Evolutionary conservation across 345 rosid genomes (phyloP), one percentile per base, ranked within the genome.

Genomic region (Zanthoxylum bungeanum): DNA sequence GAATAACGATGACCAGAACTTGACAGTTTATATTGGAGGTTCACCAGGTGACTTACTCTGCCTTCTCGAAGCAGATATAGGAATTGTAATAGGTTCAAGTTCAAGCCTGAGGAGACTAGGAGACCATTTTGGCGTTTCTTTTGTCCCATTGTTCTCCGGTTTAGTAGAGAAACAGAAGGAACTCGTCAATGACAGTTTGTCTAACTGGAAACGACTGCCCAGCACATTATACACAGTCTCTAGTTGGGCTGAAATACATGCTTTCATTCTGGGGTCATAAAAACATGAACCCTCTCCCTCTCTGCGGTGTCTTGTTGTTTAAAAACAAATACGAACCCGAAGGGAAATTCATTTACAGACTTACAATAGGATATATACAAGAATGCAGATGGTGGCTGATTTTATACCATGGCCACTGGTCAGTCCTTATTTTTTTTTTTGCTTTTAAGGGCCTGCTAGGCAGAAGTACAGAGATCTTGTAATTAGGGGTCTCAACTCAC

Each of bases 31-130:
- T 49, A 78, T 86, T 33, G 89, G 89, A 40, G 87, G 80, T 21
- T 78, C 85, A 5, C 73, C 82, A 14, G 85, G 83, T 17, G 89
- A 86, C 77, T 61, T 86, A 64, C 89, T 83, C 58, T 83, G 89
- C 69, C 76, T 86, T 70, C 89, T 86, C 2, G 73, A 81, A 73
- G 89, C 87, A 7, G 87, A 83, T 74, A 75, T 86, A 42, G 89
- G 87, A 53, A 76, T 86, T 9, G 85, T 86, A 68, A 74, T 86
- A 67, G 85, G 89, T 61, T 78, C 89, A 51, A 86, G 85, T 50
- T 72, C 79, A 61, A 83, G 86, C 81, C 76, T 83, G 30, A 79
- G 84, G 72, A 80, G 67, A 64, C 66, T 86, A 66, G 87, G 87
- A 63, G 77, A 74, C 31, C 80, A 74, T 30, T 81, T 76, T 55